A percentile compares a stretch with the other conserved stretches of the same genome.
Evolutionary conservation across 2,329 filamentous ascomycete species (phyloP).

Genomic region (Macrophomina tecta): DNA sequence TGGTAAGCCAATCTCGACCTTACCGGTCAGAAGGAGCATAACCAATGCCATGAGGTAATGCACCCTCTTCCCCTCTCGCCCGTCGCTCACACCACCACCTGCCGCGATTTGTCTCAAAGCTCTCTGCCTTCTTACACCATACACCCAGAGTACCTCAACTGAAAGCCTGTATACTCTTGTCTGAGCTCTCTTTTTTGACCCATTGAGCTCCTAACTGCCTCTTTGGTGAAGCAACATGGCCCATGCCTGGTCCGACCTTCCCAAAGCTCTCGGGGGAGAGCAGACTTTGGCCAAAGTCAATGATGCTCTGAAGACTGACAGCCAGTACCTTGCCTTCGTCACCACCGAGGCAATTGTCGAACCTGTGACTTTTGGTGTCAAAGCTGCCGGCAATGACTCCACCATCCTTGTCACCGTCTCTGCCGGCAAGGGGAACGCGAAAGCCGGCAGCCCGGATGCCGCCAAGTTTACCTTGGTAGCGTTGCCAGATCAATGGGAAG

Average conservation of each 20-base stretch:
- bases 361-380: conserved; percentile 43
- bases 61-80: conserved; percentile 14
- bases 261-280: conserved; percentile 40
- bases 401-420: conserved; percentile 41
- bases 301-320: conserved; percentile 42
- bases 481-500: conserved; percentile 54
- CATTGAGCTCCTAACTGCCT: neutral
- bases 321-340: conserved; percentile 44
- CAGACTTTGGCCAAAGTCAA: conserved; percentile 37
- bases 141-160: neutral
- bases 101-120: neutral
- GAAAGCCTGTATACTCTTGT: neutral
- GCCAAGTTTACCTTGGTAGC: conserved; percentile 49
- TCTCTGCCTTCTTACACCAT: neutral
- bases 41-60: neutral
- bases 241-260: conserved; percentile 41
- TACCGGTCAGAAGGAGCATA: neutral
- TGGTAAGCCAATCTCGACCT: conserved; percentile 4
- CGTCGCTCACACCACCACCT: neutral
- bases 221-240: neutral
- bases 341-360: conserved; percentile 43
- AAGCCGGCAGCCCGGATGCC: conserved; percentile 39
- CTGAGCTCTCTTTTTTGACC: neutral
- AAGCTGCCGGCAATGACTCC: conserved; percentile 42
- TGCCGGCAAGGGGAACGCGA: conserved; percentile 40